These are phyloP conservation scores for Aspergillus panamensis DNA, from an alignment of 495 filamentous ascomycete species.

Conservation along the genomic window DNA sequence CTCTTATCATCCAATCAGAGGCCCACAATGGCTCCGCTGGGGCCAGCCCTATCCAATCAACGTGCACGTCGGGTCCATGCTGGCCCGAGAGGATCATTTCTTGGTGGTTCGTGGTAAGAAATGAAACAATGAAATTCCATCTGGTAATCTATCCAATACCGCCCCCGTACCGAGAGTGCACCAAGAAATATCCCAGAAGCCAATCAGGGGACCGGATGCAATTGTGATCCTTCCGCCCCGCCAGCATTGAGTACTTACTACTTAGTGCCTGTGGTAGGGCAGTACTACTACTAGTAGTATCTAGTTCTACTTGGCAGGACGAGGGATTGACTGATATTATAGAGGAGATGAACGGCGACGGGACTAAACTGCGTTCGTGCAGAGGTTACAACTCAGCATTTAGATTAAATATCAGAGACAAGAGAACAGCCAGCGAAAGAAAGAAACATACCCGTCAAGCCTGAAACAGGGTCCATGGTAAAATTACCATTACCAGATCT, in stretches of 20 bases:
- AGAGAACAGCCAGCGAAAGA: neutral
- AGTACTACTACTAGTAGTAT: too few relatives aligned
- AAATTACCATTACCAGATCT: conserved; percentile 1
- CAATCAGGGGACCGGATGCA: neutral
- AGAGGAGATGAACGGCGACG: neutral
- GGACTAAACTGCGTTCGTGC: too few relatives aligned
- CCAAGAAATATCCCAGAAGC: neutral
- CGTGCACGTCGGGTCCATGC: conserved; percentile 23
- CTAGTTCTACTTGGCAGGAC: too few relatives aligned
- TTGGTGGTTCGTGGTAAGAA: conserved; percentile 9
- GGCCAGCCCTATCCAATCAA: conserved; percentile 29
- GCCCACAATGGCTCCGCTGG: conserved; percentile 7
- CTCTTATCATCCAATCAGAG: conserved; percentile 27
- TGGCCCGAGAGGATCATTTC: conserved; percentile 18
- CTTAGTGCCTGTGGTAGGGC: neutral
- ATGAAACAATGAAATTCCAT: neutral
- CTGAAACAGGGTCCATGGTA: conserved; percentile 4
- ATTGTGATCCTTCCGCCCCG: conserved; percentile 14
- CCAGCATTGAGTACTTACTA: neutral
- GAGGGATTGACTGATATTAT: too few relatives aligned
- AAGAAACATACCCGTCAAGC: neutral
- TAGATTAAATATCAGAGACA: neutral
- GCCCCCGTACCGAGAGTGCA: neutral
- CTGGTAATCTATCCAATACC: too few relatives aligned
- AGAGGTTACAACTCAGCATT: neutral